Evolutionary conservation across 495 filamentous ascomycete genomes (phyloP), one percentile per base, ranked within the genome.

Genomic region (Choiromyces venosus): DNA sequence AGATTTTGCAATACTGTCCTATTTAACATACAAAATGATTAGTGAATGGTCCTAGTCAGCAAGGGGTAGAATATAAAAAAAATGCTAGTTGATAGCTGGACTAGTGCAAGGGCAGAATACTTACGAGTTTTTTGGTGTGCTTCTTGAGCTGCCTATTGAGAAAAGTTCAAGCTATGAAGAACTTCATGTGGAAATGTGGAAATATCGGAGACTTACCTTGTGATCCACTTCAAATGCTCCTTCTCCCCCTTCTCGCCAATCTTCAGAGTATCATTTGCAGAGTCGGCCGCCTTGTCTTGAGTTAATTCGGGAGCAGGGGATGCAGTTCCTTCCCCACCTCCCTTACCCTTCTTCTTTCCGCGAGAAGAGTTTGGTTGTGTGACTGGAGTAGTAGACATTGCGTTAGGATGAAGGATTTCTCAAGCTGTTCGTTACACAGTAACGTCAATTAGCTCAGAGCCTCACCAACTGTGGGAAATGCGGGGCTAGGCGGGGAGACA

Each of bases 101-200:
- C 37, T 38, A 61, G n/a, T 29, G 52, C 35, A 44, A 37, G 25
- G 19, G 65, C 14, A 19, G 56, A 35, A 67, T 39, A 36, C 72
- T 69, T 77, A 81, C 80, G 65, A 81, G 73, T 65, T 81, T 81
- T 73, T 81, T 81, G 36, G 69, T 61, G 66, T 76, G 72, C 19
- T 67, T 81, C 64, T 37, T 79, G 56, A 80, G 61, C 38, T 80
- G 75, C 77, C 80, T 81, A 42, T 77, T 39, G 33, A 29, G 44
- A 37, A 25, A 52, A 77, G 42, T 52, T n/a, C 14, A 40, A n/a
- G 25, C 16, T 19, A 73, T 29, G 37, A 56, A 40, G 68, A 33
- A 37, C 16, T 21, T 52, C 16, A 29, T 33, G 66, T 7, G 21
- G 29, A 44, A 40, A 29, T 33, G 66, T 7, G 21, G 29, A 44